Evolutionary conservation across 129 eudicot genomes (phyloP).

Genomic region (Centaurea solstitialis): DNA sequence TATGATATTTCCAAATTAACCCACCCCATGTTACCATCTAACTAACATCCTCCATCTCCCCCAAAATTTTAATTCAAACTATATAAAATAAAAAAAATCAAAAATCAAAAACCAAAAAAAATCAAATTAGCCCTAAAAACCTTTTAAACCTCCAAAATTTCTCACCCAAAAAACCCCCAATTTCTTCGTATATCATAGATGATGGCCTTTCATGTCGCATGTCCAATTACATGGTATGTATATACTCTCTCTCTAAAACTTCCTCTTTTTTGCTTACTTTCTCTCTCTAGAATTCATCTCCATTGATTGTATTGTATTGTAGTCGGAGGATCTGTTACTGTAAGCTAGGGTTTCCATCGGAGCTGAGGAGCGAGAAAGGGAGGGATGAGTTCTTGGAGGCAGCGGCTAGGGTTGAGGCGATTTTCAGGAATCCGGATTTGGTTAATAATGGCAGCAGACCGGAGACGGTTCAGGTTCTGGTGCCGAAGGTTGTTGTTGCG

Average conservation of each 20-base stretch:
- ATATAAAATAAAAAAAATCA: too few relatives aligned
- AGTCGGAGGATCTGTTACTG: slow-evolving; percentile 79
- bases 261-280: slow-evolving; percentile 1
- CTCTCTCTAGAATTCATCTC: slow-evolving; percentile 18
- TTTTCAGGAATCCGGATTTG: slow-evolving; percentile 63
- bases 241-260: neutral
- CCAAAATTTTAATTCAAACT: slow-evolving; percentile 1
- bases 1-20: slow-evolving; percentile 13
- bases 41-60: neutral
- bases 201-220: slow-evolving; percentile 90
- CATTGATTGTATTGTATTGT: slow-evolving; percentile 24
- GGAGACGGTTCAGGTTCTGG: slow-evolving; percentile 61
- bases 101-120: too few relatives aligned
- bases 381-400: slow-evolving; percentile 46
- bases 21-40: slow-evolving; percentile 3
- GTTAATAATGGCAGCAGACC: slow-evolving; percentile 29
- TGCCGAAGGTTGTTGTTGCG: slow-evolving; percentile 70
- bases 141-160: slow-evolving; percentile 19
- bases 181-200: slow-evolving; percentile 18
- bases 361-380: slow-evolving; percentile 39
- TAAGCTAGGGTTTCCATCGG: slow-evolving; percentile 58
- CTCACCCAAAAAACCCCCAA: slow-evolving; percentile 25
- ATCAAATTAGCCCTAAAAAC: slow-evolving; percentile 6
- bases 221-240: slow-evolving; percentile 96
- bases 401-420: slow-evolving; percentile 50